Base-by-base conservation (phyloP, 257 asterid species). In the Eustoma russellianum region DNA sequence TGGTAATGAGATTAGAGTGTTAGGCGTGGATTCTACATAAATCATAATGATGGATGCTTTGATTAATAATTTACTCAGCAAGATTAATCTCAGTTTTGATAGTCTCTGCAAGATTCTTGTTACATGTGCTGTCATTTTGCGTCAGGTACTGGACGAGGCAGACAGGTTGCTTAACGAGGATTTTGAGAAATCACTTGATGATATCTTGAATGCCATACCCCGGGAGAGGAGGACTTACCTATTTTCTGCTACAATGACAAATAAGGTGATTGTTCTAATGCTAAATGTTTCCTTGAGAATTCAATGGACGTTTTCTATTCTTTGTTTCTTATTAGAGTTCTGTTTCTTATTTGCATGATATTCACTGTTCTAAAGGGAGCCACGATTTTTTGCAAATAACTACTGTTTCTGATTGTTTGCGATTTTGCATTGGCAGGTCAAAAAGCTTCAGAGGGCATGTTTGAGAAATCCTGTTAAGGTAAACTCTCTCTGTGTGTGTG, bases 211-310 rank as follows among this genome's bases (percentile, higher is more conserved):
- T 55, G 94, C 66, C 48, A 82, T 87, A 65, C 97, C 98, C 66
- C 84, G 77, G 3, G 97, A 92, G 14, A 74, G 98, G 57, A 92
- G 67, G 59, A 87, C 95, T 16, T 91, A 71, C 70, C 77, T 91
- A 66, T 91, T 87, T 78, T 91, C 98, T 73, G 97, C 98, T 50
- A 91, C 97, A 60, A 91, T 91, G 98, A 84, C 97, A 38, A 81
- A 80, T 57, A 87, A 91, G 94, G 98, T 90, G 55, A 4, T 63
- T 47, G 17, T 4, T 45, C 17, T 13, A 19, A 0, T 17, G 33
- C 30, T 28, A 49, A 9, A 19, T 15, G 2, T 7, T 49, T 9
- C 43, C 43, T 7, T 38, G 12, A 38, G 30, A 47, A 6, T 44
- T 44, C 48, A 44, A 44, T 5, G 10, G 17, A 17, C 17, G 11